phyloP scores from a whole-genome alignment of 1,284 basidiomycete species.

The Fomitopsis schrenkii region DNA sequence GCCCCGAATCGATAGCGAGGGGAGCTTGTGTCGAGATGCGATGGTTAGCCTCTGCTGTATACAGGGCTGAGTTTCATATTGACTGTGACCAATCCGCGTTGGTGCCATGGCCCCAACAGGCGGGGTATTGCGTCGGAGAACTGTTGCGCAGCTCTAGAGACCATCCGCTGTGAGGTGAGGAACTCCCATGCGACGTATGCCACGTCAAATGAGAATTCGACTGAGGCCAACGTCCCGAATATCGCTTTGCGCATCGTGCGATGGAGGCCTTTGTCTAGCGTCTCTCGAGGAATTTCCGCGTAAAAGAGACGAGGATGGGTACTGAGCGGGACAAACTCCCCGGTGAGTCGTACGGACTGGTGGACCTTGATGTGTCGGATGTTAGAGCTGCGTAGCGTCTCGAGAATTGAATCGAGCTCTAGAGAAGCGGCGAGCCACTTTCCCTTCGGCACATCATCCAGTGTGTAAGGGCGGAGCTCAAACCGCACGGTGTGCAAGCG shows the following conservation, averaged over 20 bases:
- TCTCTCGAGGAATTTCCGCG: not conserved
- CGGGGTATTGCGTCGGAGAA: not conserved
- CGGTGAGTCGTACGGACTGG: not conserved
- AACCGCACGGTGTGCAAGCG: not conserved
- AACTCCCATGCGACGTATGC: not conserved
- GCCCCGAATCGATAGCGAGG: too few species aligned
- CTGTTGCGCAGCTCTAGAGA: not conserved
- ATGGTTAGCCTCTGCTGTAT: not conserved
- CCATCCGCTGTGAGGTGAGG: not conserved
- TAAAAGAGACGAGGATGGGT: not conserved
- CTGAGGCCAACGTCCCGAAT: not conserved
- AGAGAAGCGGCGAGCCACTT: not conserved
- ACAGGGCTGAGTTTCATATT: not conserved
- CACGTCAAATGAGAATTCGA: not conserved
- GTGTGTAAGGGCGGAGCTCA: not conserved
- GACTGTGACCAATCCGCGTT: not conserved
- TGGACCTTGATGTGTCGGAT: not conserved
- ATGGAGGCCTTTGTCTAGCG: not conserved
- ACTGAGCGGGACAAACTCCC: not conserved
- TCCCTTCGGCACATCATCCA: not conserved
- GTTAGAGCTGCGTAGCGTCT: not conserved
- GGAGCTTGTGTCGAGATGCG: not conserved
- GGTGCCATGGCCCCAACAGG: not conserved
- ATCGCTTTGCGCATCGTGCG: not conserved
- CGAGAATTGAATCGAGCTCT: not conserved